Conservation (phyloP, 345 rosid genomes). For the Eucalyptus cloeziana region DNA sequence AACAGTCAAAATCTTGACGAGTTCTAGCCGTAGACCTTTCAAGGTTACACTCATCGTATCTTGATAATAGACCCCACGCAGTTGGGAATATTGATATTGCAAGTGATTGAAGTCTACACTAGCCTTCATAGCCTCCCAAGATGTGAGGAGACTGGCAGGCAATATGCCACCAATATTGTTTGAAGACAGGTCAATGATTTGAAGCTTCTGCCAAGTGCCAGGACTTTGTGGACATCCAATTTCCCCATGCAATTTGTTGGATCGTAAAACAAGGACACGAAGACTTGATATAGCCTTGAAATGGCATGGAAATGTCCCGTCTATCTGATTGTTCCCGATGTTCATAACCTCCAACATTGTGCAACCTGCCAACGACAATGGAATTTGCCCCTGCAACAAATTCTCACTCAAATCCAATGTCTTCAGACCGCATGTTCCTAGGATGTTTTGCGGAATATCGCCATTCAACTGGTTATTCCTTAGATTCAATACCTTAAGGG, state of each 20-base stretch:
- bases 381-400: slow-evolving; percentile 9
- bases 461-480: neutral
- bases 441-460: neutral
- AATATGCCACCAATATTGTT: slow-evolving; percentile 8
- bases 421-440: neutral
- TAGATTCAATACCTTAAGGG: neutral
- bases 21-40: slow-evolving; percentile 21
- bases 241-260: slow-evolving; percentile 10
- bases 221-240: slow-evolving; percentile 2
- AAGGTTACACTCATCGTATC: slow-evolving; percentile 15
- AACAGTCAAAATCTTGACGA: neutral
- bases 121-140: neutral
- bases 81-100: neutral
- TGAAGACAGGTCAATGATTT: slow-evolving; percentile 25
- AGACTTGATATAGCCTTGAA: slow-evolving; percentile 9
- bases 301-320: slow-evolving; percentile 20
- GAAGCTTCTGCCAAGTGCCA: slow-evolving; percentile 8
- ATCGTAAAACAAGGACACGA: slow-evolving; percentile 18
- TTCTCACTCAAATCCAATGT: slow-evolving; percentile 23
- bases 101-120: neutral
- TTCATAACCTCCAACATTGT: slow-evolving; percentile 15
- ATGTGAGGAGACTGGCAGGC: neutral
- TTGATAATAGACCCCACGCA: neutral
- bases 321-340: slow-evolving; percentile 16
- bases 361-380: slow-evolving; percentile 15